Base-by-base conservation (phyloP, 495 filamentous ascomycete species). In the Aspergillus sclerotiicarbonarius region DNA sequence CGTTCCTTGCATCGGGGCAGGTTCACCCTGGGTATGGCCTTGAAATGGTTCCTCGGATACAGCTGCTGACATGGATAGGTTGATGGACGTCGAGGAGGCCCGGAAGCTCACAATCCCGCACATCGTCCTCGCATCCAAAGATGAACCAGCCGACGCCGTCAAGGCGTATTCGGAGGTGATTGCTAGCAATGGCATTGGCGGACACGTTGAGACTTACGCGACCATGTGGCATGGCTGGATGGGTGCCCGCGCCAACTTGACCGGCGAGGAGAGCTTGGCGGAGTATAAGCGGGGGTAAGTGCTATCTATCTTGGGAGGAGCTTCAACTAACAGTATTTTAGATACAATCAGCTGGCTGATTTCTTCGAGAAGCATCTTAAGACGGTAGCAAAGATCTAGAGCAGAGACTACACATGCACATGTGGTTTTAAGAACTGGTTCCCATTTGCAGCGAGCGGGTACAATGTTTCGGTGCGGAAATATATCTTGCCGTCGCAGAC, bases 151-250 rank as follows among this genome's bases (percentile, higher is more conserved):
- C 0, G 73, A 77, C 6, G 67, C 64, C 0, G 67, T 83, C 6
- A 60, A 65, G 12, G 71, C 68, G 18, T 80, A 81, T 54, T 62
- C 59, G 1, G 51, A 74, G 49, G 60, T 74, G 0, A 61, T 84
- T 4, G 62, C 66, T 4, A 69, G 67, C 19, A 73, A 71, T n/a
- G 74, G 66, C 8, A 67, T 69, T 33, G 65, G 51, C 15, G 75
- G 71, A 0, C 56, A 71, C 48, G 76, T 86, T 4, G 79, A 84
- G 61, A 80, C 70, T 6, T 86, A 84, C 56, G 44, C 57, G 1
- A 74, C 57, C 6, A 82, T 82, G 80, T 74, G 73, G 67, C 84
- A 86, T 59, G 84, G 84, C 16, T 87, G 83, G 81, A 87, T 87
- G 84, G 80, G 81, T 2, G 80, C 84, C 0, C 71, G 83, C 35